Conservation (phyloP, 1,139 yeast genomes). For the Pneumocystis murina region DNA sequence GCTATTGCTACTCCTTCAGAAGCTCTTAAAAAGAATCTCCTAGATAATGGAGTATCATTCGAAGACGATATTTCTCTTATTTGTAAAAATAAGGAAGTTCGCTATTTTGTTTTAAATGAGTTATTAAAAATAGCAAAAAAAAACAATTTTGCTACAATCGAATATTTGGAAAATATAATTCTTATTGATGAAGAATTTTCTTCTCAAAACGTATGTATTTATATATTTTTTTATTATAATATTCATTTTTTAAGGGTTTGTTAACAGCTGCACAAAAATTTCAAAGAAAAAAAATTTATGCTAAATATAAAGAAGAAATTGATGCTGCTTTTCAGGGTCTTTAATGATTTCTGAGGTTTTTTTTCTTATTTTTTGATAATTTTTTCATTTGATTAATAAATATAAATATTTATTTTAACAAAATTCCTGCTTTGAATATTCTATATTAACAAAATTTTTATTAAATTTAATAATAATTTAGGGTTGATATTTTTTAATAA, state of each 20-base stretch:
- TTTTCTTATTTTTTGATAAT: background rate
- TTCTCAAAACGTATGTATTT: conserved; percentile 52
- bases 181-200: conserved; percentile 91
- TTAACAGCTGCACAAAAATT: conserved; percentile 93
- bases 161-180: conserved; percentile 64
- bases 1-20: conserved; percentile 82
- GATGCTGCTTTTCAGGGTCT: conserved; percentile 19
- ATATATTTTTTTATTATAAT: background rate
- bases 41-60: conserved; percentile 33
- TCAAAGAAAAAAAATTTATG: conserved; percentile 82
- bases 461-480: too few species aligned
- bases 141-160: conserved; percentile 77
- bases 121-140: conserved; percentile 60
- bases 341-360: background rate
- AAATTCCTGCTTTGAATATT: background rate
- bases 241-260: conserved; percentile 27
- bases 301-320: conserved; percentile 27
- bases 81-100: conserved; percentile 44
- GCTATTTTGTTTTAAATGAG: conserved; percentile 39
- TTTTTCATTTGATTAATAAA: background rate
- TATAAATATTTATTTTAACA: background rate
- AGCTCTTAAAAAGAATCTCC: conserved; percentile 45
- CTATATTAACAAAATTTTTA: background rate
- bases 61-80: conserved; percentile 39
- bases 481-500: too few species aligned